Evolutionary conservation across 2,329 filamentous ascomycete species (phyloP), one percentile per base, ranked within the genome.

Genomic region (Penicillium thymicola): DNA sequence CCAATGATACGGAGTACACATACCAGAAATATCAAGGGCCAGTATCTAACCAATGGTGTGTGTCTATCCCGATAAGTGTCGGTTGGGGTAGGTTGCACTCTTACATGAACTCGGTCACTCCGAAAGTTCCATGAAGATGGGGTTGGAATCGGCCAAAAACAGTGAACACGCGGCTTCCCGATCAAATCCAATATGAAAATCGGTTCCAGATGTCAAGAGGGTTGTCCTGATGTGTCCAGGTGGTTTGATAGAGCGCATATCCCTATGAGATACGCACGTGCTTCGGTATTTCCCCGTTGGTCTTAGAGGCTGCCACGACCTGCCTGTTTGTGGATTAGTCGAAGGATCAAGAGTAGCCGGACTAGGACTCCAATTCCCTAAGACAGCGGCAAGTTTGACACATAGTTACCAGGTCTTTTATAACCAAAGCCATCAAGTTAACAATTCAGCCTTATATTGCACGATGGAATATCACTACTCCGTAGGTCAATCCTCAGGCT

Each of bases 1-100:
- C 54, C 54, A 56, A 56, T 56, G 14, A 45, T 21, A 52, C n/a
- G n/a, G n/a, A n/a, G n/a, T 1, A 16, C 34, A 7, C 21, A 21
- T 21, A n/a, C n/a, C 6, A 14, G 10, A 37, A 43, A 28, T 43
- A 50, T 51, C 52, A 43, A 28, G 18, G 16, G 2, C n/a, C 30
- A n/a, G 23, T 21, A 8, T 36, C 13, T 8, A 51, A 28, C 54
- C 54, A 55, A 55, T 55, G 5, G 28, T 14, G 13, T 10, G 13
- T 51, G 5, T 27, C n/a, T 2, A 23, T n/a, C n/a, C 28, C 23
- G 37, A 37, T 11, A 38, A 18, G 21, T 21, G 6, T 11, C 27
- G 38, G 27, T 43, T 16, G 49, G 49, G 38, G 30, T n/a, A 54
- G 13, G 28, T 54, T 41, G 16, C 37, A 54, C 18, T 50, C 16